A percentile compares a stretch with the other conserved stretches of the same genome.
These are phyloP conservation scores for Theileria sp. DNA, from an alignment of 169 alveolate species.

Conservation along the genomic window DNA sequence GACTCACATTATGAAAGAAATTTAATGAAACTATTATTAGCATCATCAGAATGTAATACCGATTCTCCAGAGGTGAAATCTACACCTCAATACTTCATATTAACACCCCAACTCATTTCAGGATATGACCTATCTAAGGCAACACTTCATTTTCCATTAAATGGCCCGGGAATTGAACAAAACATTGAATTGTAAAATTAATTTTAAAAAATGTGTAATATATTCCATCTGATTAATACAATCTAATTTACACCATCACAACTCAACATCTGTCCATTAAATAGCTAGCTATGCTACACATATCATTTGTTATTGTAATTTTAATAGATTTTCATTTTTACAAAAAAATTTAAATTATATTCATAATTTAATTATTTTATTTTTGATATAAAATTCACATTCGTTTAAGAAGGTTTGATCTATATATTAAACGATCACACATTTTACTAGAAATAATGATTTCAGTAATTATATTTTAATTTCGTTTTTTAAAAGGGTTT, in stretches of 20 bases:
- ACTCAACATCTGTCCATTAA: neutral
- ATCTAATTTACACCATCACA: neutral
- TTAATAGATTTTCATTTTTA: neutral
- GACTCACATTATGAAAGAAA: slow-evolving; percentile 69
- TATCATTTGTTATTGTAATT: too few relatives aligned
- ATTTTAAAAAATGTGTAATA: neutral
- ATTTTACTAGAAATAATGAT: neutral
- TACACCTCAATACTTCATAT: slow-evolving; percentile 72
- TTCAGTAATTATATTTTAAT: neutral
- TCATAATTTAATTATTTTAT: too few relatives aligned
- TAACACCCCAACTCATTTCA: slow-evolving; percentile 73
- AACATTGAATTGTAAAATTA: slow-evolving; percentile 12
- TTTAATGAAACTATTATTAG: slow-evolving; percentile 57
- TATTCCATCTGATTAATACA: neutral
- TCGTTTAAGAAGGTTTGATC: neutral
- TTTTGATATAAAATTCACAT: neutral
- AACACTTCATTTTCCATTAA: slow-evolving; percentile 63
- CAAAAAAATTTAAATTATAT: too few relatives aligned
- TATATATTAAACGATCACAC: neutral
- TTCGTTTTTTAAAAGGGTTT: neutral
- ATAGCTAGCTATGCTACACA: neutral
- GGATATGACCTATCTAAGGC: slow-evolving; percentile 47
- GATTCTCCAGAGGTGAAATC: slow-evolving; percentile 11
- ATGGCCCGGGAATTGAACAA: slow-evolving; percentile 55
- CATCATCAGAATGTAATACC: slow-evolving; percentile 3